These are phyloP conservation scores for Primulina tabacum DNA, from an alignment of 257 asterid species.

Conservation along the genomic window DNA sequence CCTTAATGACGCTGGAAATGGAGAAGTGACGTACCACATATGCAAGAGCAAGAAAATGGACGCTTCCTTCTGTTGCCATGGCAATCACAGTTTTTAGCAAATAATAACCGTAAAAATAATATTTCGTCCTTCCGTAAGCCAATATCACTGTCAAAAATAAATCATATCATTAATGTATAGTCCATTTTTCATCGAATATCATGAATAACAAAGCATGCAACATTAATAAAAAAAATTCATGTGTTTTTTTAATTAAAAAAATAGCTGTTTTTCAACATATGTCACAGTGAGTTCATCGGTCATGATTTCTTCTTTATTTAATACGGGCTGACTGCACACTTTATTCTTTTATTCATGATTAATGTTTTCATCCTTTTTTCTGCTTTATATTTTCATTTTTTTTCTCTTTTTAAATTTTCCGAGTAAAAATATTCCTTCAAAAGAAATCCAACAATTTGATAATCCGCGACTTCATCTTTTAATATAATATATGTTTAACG, in stretches of 20 bases:
- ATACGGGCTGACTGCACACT: too few species aligned
- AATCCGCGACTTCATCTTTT: too few species aligned
- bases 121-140: constrained; percentile 64
- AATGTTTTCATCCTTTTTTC: constrained; percentile 2
- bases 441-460: neutral
- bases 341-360: neutral
- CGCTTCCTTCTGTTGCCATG: constrained; percentile 81
- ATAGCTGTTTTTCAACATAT: too few species aligned
- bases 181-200: too few species aligned
- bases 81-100: constrained; percentile 58
- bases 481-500: too few species aligned
- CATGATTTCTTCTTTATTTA: too few species aligned
- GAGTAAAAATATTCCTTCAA: constrained; percentile 11
- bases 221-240: too few species aligned
- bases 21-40: constrained; percentile 53
- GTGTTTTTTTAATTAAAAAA: too few species aligned
- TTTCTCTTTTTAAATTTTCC: neutral
- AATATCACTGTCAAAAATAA: constrained; percentile 45
- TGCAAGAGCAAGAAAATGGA: constrained; percentile 80
- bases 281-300: too few species aligned
- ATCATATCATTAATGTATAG: neutral
- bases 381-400: too few species aligned
- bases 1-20: neutral
- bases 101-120: constrained; percentile 64
- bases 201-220: too few species aligned